A percentile compares a stretch with the other conserved stretches of the same genome.
These are phyloP conservation scores for Sporothrix sp. DNA, from an alignment of 2,329 filamentous ascomycete genomes.

Conservation along the genomic window DNA sequence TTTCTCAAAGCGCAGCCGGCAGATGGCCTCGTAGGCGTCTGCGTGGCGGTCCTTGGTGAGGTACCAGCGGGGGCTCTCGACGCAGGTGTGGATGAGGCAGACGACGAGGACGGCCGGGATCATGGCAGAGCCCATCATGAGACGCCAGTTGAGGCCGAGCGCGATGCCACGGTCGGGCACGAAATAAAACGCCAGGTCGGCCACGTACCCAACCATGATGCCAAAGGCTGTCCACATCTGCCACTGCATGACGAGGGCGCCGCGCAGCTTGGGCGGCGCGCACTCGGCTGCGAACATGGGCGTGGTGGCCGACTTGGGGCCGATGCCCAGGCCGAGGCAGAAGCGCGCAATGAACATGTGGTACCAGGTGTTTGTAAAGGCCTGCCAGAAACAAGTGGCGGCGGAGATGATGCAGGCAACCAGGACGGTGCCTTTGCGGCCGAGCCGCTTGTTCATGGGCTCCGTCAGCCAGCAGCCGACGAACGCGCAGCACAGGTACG, in stretches of 20 bases:
- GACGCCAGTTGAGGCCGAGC: conserved; percentile 51
- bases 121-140: conserved; percentile 59
- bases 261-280: conserved; percentile 52
- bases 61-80: conserved; percentile 32
- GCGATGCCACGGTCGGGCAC: conserved; percentile 43
- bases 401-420: conserved; percentile 45
- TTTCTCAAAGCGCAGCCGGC: conserved; percentile 38
- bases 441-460: conserved; percentile 60
- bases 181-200: conserved; percentile 51
- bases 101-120: conserved; percentile 50
- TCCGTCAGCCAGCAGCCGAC: conserved; percentile 65
- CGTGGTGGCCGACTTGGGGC: conserved; percentile 60
- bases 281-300: conserved; percentile 57
- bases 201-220: conserved; percentile 49
- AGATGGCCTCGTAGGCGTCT: conserved; percentile 39
- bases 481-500: conserved; percentile 57
- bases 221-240: conserved; percentile 35
- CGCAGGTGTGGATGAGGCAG: conserved; percentile 32
- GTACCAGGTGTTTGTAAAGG: conserved; percentile 43
- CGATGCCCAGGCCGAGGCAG: conserved; percentile 59
- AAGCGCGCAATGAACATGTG: conserved; percentile 64
- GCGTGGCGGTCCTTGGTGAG: conserved; percentile 37
- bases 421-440: conserved; percentile 62
- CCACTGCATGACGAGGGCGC: conserved; percentile 58
- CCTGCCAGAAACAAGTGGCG: conserved; percentile 34